Evolutionary conservation across 225 moss, liverwort and hornwort species (phyloP), one percentile per base, ranked within the genome.

Genomic region (Bryoerythrophyllum caledonicum): DNA sequence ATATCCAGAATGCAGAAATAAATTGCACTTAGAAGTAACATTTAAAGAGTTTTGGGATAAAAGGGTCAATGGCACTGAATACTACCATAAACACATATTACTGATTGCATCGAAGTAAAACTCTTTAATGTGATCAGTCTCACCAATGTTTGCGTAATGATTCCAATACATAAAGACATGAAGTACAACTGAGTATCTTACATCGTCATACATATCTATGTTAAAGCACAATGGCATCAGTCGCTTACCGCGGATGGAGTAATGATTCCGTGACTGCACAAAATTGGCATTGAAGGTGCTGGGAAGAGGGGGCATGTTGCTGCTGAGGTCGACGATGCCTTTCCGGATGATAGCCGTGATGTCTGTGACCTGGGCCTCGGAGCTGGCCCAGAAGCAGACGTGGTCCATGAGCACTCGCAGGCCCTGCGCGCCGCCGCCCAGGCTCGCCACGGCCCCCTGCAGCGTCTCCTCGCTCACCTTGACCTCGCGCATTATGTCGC

Each of bases 401-500:
- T 78, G 48, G 37, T 80, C 78, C 78, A 86, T 78, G 7, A 86
- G 67, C 53, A 60, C 62, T 28, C 27, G 80, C 9, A 86, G n/a
- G 20, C 83, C 86, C 16, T 48, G 75, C 10, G 43, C 20, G 19
- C 83, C 83, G 5, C 83, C 86, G 14, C 86, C 86, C 8, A 82
- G 54, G n/a, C 68, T 57, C 1, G 71, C 68, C 23, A 83, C 78
- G 3, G 68, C 80, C 43, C 58, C 32, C 24, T 69, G 71, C 11
- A 86, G 74, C 37, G 77, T 73, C 17, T 48, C 70, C 43, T 78
- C 83, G 9, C 62, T 68, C 34, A 86, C 78, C 59, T 48, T 72
- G 24, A 86, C 80, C 21, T 53, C 58, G 10, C 75, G 83, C 27
- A 86, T 63, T 28, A 83, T 66, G 37, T 77, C 83, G 10, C 63